These are phyloP conservation scores for Penicillium griseofulvum DNA, from an alignment of 2,329 filamentous ascomycete genomes.

Conservation along the genomic window DNA sequence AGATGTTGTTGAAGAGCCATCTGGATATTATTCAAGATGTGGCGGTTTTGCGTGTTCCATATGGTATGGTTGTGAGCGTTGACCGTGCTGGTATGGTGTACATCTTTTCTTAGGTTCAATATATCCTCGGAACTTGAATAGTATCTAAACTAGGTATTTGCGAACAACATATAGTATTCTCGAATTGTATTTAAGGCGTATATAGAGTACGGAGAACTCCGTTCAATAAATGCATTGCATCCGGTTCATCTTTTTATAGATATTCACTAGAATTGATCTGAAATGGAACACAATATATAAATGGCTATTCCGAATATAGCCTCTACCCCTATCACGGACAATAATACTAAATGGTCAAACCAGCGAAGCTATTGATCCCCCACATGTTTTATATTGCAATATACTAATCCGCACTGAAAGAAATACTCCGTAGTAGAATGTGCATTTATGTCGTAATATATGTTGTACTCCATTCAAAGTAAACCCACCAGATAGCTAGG, in stretches of 20 bases:
- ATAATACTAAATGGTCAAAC: background rate
- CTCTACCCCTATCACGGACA: background rate
- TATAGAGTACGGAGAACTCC: background rate
- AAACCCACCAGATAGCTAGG: background rate
- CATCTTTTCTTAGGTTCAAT: conserved; percentile 58
- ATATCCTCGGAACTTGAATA: background rate
- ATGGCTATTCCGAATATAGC: background rate
- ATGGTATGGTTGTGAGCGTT: conserved; percentile 87
- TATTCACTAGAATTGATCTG: background rate
- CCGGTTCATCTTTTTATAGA: background rate
- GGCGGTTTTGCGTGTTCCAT: conserved; percentile 81
- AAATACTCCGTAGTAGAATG: too few species aligned
- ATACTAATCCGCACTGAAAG: background rate
- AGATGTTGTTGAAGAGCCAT: conserved; percentile 80
- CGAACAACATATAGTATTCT: background rate
- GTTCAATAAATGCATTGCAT: background rate
- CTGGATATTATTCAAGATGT: conserved; percentile 85
- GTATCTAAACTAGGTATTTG: background rate
- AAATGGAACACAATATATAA: background rate
- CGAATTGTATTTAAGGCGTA: background rate
- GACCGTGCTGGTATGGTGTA: conserved; percentile 88
- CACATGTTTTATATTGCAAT: background rate
- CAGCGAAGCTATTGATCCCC: background rate
- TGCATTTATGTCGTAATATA: background rate
- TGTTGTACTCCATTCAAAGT: background rate